Percentiles rank a stretch among this genome's conserved stretches.
Conservation (phyloP, 495 filamentous ascomycete species). For the Echria macrotheca region DNA sequence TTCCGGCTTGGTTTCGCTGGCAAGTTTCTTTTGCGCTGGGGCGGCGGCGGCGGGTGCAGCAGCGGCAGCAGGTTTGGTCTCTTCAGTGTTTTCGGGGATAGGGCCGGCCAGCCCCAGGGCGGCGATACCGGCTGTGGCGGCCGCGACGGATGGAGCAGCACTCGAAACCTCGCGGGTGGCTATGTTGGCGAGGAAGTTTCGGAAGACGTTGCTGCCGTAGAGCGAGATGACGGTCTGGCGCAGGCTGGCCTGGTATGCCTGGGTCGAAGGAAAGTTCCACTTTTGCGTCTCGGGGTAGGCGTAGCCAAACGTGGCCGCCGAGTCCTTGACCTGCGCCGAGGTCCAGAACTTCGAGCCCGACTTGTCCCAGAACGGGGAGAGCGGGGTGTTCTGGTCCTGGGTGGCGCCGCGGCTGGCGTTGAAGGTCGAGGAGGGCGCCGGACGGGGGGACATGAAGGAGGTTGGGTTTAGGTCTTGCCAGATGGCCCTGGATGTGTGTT, state of each 20-base stretch:
- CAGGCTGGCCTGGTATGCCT: conserved; percentile 16
- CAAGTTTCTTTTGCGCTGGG: background rate
- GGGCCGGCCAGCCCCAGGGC: background rate
- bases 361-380: conserved; percentile 43
- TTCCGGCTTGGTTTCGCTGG: background rate
- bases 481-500: conserved; percentile 42
- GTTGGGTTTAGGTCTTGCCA: conserved; percentile 66
- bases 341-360: conserved; percentile 41
- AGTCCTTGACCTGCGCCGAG: conserved; percentile 33
- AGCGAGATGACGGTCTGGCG: conserved; percentile 13
- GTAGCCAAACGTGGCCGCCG: conserved; percentile 45
- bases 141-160: background rate
- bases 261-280: conserved; percentile 14
- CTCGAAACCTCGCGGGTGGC: conserved; percentile 4
- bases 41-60: background rate
- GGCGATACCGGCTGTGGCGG: background rate
- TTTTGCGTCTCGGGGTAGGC: conserved; percentile 53
- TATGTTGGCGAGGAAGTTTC: conserved; percentile 19
- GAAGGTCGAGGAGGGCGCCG: conserved; percentile 48
- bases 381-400: conserved; percentile 31
- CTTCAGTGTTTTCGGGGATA: background rate
- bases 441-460: conserved; percentile 46
- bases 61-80: background rate
- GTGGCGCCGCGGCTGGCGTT: conserved; percentile 35
- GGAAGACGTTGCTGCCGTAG: conserved; percentile 25